Base-by-base conservation (phyloP, 2,329 filamentous ascomycete species). In the Dothistroma septosporum region DNA sequence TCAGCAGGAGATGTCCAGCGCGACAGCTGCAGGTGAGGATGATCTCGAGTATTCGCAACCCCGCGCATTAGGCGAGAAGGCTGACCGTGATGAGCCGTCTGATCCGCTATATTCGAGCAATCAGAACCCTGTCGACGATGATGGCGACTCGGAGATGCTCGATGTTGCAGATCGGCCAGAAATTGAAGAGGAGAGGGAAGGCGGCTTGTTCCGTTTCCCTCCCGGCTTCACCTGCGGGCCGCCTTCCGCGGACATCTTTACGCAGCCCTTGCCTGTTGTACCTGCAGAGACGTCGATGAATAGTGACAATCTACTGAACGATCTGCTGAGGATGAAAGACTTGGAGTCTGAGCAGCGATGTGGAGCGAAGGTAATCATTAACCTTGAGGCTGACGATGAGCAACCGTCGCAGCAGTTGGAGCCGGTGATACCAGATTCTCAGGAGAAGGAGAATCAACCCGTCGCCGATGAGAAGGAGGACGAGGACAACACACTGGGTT, bases 61-160 rank as follows among this genome's bases (percentile, higher is more conserved):
- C 7, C 48, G 8, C 31, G 31, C 28, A 31, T 31, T 57, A 9
- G 44, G 28, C 9, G 28, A 8, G 41, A 31, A 21, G 19, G 50
- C 55, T 47, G 28, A 57, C 31, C 10, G 11, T 22, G 24, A 28
- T 22, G 41, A 37, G 32, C 16, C 19, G 19, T 48, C 28, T 31
- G 41, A 28, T 16, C 31, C 53, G 35, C 57, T n/a, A 32, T 32
- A 19, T 9, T 35, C 41, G 41, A 19, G 41, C 41, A n/a, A 44
- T 16, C 14, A 22, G 32, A n/a, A 54, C 21, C 8, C 35, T 47
- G 31, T 32, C 31, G 56, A 52, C 19, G 44, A 55, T 28, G 57
- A 64, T n/a, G 57, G 60, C 9, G 56, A 61, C 24, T 28, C 24
- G n/a, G 65, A 64, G 22, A 65, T 66, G 63, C 53, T 68, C 21